Conservation (phyloP, 495 filamentous ascomycete species). For the Talaromyces wortmannii region DNA sequence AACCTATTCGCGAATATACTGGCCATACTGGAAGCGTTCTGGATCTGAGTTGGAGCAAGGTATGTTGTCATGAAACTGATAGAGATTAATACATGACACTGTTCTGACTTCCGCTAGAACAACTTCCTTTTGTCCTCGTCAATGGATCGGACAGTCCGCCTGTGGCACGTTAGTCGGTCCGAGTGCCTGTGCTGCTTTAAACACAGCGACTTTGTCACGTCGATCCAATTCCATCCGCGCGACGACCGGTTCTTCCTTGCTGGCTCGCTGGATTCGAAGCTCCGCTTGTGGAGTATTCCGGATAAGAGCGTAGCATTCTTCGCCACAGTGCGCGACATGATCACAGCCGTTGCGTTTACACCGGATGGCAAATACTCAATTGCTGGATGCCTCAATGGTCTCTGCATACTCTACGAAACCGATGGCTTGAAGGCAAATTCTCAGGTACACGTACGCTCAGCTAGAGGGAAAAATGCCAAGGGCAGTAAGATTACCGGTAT, state of each 20-base stretch:
- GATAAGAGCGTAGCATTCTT: constrained; percentile 92
- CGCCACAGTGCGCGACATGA: constrained; percentile 74
- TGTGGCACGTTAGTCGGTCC: constrained; percentile 83
- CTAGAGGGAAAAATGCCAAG: constrained; percentile 87
- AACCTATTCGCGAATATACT: constrained; percentile 70
- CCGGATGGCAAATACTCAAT: constrained; percentile 89
- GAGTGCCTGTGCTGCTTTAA: constrained; percentile 95
- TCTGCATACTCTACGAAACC: constrained; percentile 91
- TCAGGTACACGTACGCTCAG: constrained; percentile 84
- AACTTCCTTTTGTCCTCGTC: constrained; percentile 95
- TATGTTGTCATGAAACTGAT: constrained; percentile 19
- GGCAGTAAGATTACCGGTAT: constrained; percentile 98
- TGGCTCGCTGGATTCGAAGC: constrained; percentile 84
- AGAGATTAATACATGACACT: background rate
- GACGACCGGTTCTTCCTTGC: constrained; percentile 98
- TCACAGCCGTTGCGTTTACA: constrained; percentile 89
- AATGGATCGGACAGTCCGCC: constrained; percentile 94
- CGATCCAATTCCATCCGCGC: constrained; percentile 87
- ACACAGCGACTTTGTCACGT: constrained; percentile 93
- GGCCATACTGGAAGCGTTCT: constrained; percentile 85
- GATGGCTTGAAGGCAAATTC: constrained; percentile 79
- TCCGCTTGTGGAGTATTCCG: constrained; percentile 94
- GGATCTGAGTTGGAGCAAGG: constrained; percentile 95
- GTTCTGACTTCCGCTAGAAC: constrained; percentile 44
- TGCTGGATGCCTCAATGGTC: constrained; percentile 77